A percentile compares a stretch with the other conserved stretches of the same genome.
Conservation (phyloP, 2,329 filamentous ascomycete genomes). For the Byssothecium circinans region DNA sequence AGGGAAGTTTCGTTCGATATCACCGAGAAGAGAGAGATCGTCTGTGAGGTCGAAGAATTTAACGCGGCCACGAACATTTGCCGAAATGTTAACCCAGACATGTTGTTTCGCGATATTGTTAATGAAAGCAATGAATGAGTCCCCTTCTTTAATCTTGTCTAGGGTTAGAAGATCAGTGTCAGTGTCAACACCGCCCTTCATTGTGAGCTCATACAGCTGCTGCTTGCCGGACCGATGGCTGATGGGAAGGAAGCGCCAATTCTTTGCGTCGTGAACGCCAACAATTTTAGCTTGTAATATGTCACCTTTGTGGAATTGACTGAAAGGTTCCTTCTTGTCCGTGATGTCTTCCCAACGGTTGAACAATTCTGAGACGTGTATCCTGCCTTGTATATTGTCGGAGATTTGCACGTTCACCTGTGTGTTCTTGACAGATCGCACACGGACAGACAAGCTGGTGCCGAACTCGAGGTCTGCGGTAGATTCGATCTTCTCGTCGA, state of each 20-base stretch:
- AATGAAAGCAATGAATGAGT: constrained; percentile 77
- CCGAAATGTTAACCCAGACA: constrained; percentile 89
- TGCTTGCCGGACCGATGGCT: constrained; percentile 80
- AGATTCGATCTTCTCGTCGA: constrained; percentile 65
- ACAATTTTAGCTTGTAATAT: constrained; percentile 74
- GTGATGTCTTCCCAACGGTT: constrained; percentile 85
- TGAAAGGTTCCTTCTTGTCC: constrained; percentile 79
- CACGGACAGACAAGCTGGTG: constrained; percentile 71
- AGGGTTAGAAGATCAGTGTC: constrained; percentile 68
- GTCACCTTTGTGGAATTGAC: constrained; percentile 71
- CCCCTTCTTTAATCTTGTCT: constrained; percentile 71
- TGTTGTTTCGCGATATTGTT: constrained; percentile 83
- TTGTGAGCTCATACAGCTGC: constrained; percentile 80
- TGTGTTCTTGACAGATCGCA: constrained; percentile 84
- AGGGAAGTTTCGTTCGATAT: constrained; percentile 80
- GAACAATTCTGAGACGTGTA: constrained; percentile 89
- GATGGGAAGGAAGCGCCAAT: constrained; percentile 88
- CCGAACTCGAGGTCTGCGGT: constrained; percentile 76
- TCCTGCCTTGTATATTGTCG: constrained; percentile 86
- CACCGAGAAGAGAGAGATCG: constrained; percentile 75
- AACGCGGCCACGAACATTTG: constrained; percentile 82
- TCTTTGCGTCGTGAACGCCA: constrained; percentile 85
- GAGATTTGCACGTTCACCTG: constrained; percentile 89
- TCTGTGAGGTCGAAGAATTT: constrained; percentile 82
- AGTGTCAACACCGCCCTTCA: constrained; percentile 59